These are phyloP conservation scores for Metschnikowia borealis DNA, from an alignment of 805 yeast species.

Conservation along the genomic window DNA sequence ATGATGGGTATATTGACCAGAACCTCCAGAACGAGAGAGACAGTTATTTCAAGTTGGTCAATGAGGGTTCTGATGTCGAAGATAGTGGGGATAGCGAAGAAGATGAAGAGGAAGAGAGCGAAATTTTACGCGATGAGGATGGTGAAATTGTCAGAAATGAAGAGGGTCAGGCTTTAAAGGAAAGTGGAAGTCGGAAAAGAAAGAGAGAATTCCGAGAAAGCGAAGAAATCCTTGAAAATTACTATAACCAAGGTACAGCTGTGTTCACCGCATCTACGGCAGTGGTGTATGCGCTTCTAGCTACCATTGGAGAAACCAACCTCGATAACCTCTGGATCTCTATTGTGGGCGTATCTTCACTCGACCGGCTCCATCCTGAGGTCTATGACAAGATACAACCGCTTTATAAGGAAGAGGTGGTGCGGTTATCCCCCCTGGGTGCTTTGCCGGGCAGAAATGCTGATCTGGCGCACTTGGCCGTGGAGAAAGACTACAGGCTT, in stretches of 20 bases:
- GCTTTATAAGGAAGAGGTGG: slow-evolving; percentile 75
- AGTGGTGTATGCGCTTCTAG: slow-evolving; percentile 73
- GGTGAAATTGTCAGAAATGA: slow-evolving; percentile 36
- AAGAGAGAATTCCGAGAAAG: slow-evolving; percentile 39
- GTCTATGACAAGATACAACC: slow-evolving; percentile 73
- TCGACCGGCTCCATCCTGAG: slow-evolving; percentile 68
- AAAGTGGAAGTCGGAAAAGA: slow-evolving; percentile 23
- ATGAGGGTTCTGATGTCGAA: slow-evolving; percentile 20
- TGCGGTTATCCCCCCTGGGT: slow-evolving; percentile 51
- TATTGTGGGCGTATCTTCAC: slow-evolving; percentile 81
- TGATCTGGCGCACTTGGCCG: slow-evolving; percentile 45
- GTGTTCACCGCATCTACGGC: slow-evolving; percentile 70
- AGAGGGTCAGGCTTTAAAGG: slow-evolving; percentile 10
- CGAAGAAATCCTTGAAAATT: slow-evolving; percentile 61
- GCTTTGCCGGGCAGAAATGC: slow-evolving; percentile 31
- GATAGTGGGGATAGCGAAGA: slow-evolving; percentile 14
- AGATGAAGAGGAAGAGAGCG: background rate
- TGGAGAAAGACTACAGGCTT: slow-evolving; percentile 81
- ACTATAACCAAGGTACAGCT: slow-evolving; percentile 82
- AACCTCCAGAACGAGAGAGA: slow-evolving; percentile 51
- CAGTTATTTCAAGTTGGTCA: slow-evolving; percentile 57
- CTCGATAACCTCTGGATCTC: slow-evolving; percentile 75
- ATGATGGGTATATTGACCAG: slow-evolving; percentile 73
- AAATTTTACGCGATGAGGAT: slow-evolving; percentile 17
- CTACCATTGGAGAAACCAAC: slow-evolving; percentile 79